Evolutionary conservation across 495 filamentous ascomycete genomes (phyloP), one percentile per base, ranked within the genome.

Genomic region (Staphylotrichum longicolle): DNA sequence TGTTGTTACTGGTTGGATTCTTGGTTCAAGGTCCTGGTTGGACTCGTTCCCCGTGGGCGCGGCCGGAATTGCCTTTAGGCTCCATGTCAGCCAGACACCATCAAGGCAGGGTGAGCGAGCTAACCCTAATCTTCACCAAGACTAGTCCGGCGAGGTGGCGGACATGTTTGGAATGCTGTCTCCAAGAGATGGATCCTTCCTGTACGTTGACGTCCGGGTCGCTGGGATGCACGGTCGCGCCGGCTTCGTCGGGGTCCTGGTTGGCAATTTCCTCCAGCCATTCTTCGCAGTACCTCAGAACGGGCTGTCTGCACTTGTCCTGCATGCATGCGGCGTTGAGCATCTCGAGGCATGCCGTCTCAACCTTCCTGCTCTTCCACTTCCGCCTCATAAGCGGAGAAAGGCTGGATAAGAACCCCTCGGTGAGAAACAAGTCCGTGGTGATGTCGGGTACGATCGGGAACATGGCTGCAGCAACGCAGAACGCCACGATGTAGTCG

Each of bases 301-400:
- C 87, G 14, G 86, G 86, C 63, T 90, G 87, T 14, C 92, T 86
- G 65, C 92, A 97, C 3, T 80, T 72, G 46, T 82, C 77, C 66
- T 92, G 87, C 74, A 95, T 88, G 74, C 91, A 96, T 15, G 93
- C 95, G 10, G 90, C 90, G 74, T 89, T 94, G 45, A 98, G 77
- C 78, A 98, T 86, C 62, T 98, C 90, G 57, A 98, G 75, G 33
- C 90, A 84, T 5, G 91, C 86, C 44, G 86, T 82, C 74, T 96
- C 91, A 45, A 96, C 86, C 57, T 88, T 88, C 63, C 81, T 80
- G 68, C 85, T 89, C 74, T 89, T 91, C 72, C 83, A 83, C 57
- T 89, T 88, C 67, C 85, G 84, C 55, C 87, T 81, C 71, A 91
- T 85, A 51, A 93, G 72, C 7, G 88, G 85, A 20, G 83, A 84